Evolutionary conservation across 208 protist genomes (phyloP).

Genomic region (Trypanosoma congolense): DNA sequence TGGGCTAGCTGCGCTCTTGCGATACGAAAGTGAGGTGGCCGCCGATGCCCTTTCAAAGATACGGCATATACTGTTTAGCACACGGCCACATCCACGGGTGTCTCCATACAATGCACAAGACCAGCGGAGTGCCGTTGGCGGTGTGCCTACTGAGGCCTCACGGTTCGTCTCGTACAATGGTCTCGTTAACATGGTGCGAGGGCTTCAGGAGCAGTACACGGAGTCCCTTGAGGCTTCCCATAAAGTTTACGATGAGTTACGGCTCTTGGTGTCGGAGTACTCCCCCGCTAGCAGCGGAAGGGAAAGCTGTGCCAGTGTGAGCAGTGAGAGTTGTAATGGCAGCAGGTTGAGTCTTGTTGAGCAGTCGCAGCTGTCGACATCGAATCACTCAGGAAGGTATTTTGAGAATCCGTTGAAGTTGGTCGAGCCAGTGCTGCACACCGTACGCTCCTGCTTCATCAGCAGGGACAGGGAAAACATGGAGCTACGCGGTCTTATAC

Average conservation of each 20-base stretch:
- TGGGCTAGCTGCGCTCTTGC: background rate
- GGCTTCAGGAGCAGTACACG: constrained; percentile 3
- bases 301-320: background rate
- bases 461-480: constrained; percentile 21
- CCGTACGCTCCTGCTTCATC: constrained; percentile 8
- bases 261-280: constrained; percentile 3
- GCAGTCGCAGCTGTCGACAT: background rate
- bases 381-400: background rate
- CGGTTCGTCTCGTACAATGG: constrained; percentile 11
- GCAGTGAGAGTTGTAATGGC: constrained; percentile 2
- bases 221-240: constrained; percentile 12
- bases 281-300: background rate
- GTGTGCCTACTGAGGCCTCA: background rate
- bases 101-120: background rate
- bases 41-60: constrained; percentile 3
- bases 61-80: constrained; percentile 1
- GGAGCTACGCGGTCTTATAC: constrained; percentile 34
- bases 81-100: background rate
- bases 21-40: constrained; percentile 5
- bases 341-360: background rate
- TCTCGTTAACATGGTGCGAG: constrained; percentile 12
- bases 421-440: constrained; percentile 10
- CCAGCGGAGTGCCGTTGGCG: background rate
- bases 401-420: constrained; percentile 22
- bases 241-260: constrained; percentile 7